Base-by-base conservation (phyloP, 2,329 filamentous ascomycete species). In the Xylaria sp. region DNA sequence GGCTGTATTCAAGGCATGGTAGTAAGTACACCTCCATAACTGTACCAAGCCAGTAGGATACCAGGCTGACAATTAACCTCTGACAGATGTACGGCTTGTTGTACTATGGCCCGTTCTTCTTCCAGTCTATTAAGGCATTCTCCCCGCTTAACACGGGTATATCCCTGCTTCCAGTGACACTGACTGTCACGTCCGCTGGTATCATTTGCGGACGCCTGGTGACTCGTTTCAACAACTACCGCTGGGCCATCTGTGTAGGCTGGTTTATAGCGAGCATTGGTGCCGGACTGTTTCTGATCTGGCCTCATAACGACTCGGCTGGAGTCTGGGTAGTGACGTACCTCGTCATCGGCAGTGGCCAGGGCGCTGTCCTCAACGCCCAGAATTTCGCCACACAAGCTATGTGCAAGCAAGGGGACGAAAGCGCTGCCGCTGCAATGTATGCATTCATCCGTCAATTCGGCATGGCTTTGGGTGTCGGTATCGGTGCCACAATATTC, bases 391-490 rank as follows among this genome's bases (percentile, higher is more conserved):
- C 76, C 17, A 71, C 77, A 33, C 78, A 79, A 65, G 78, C 77
- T 7, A 73, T 77, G 56, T 77, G 74, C 67, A 61, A 65, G 19
- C 70, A 71, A 2, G 75, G 73, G 14, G 75, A 80, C 46, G 77
- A 77, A 54, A 77, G 70, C 0, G 70, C 73, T 8, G 78, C 78
- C 0, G 74, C 76, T 0, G 74, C 76, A 55, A 79, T 79, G 73
- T 80, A 79, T 61, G 74, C 73, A 15, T 81, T 80, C 52, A 69
- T 76, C 63, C 75, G 78, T 5, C 77, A 77, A 19, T 71, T 80
- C 52, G 78, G 79, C 59, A 77, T 77, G 72, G 74, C 77, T 2
- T 66, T 79, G n/a, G 78, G 78, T 33, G 75, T 80, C 15, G 78
- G 77, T 46, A 69, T 81, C 35, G 74, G 78, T 42, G 77, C 77